Base-by-base conservation (phyloP, 192 early-diverging fungal genomes). In the Entomortierella parvispora region DNA sequence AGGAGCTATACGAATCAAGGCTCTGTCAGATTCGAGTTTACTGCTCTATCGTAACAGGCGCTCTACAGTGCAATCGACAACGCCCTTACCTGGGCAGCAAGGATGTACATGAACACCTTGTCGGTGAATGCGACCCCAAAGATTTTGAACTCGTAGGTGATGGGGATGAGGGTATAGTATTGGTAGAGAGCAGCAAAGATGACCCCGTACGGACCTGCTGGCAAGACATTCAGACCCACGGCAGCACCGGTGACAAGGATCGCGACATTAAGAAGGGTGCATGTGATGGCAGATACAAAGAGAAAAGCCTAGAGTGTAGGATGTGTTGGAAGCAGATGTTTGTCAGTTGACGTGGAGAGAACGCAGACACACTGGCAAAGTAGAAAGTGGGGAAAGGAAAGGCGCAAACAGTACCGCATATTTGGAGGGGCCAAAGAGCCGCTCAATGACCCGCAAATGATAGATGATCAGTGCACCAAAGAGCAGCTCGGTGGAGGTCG, bases 341-440 rank as follows among this genome's bases (percentile, higher is more conserved):
- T 9, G 11, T 45, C 22, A 28, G n/a, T 52, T 42, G 42, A 2
- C 49, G 11, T 51, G 26, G 26, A 10, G n/a, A n/a, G n/a, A n/a
- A n/a, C n/a, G n/a, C n/a, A n/a, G n/a, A n/a, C n/a, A n/a, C n/a
- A n/a, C n/a, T n/a, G n/a, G n/a, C n/a, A n/a, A n/a, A n/a, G n/a
- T n/a, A n/a, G n/a, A n/a, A n/a, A n/a, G n/a, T 25, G 51, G 47
- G 44, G 28, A 37, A 77, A 44, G 17, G 7, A 32, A 12, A 14
- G 58, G 22, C 17, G n/a, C 25, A 50, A 31, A 25, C 61, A 66
- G 52, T 87, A 86, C 88, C 40, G 74, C 82, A 70, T 88, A 91
- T 79, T 91, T 91, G 20, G 81, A 63, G 33, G 81, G 81, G 31
- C 90, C 88, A 79, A 83, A 91, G 22, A 84, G 85, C 25, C 87